Conservation (phyloP, 305 asterid species). For the Andrographis paniculata region DNA sequence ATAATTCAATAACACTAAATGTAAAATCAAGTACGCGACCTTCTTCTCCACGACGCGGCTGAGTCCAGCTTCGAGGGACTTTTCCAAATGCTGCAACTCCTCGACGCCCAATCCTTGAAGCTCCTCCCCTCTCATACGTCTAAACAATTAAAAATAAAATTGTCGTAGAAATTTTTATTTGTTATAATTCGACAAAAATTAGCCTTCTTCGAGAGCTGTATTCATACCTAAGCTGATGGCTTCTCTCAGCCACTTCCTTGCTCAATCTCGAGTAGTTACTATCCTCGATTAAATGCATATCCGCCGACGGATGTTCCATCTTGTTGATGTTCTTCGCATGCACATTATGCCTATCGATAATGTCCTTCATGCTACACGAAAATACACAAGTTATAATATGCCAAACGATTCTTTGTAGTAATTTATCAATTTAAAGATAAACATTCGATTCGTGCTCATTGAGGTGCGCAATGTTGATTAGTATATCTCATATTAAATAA, state of each 20-base stretch:
- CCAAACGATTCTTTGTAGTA: no score
- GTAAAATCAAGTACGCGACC: no score
- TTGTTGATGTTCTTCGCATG: slow-evolving; percentile 64
- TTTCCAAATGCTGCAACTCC: slow-evolving; percentile 65
- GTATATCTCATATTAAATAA: no score
- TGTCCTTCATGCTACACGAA: slow-evolving; percentile 55
- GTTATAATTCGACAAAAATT: neutral
- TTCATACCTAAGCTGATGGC: slow-evolving; percentile 45
- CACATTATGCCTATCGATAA: slow-evolving; percentile 61
- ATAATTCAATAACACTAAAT: no score
- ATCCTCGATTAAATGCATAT: slow-evolving; percentile 75
- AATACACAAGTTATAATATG: no score
- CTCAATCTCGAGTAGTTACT: slow-evolving; percentile 38
- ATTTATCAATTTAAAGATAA: no score
- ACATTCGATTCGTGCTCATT: no score
- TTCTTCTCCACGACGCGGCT: slow-evolving; percentile 54
- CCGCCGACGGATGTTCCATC: slow-evolving; percentile 73
- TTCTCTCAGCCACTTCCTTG: slow-evolving; percentile 60
- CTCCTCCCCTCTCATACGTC: slow-evolving; percentile 92
- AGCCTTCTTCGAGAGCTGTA: neutral
- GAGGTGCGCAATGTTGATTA: no score
- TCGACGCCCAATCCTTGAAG: slow-evolving; percentile 60
- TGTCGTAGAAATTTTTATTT: neutral
- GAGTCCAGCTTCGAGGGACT: slow-evolving; percentile 63
- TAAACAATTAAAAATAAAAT: slow-evolving; percentile 15